These are phyloP conservation scores for Didymella segeticola DNA, from an alignment of 2,329 filamentous ascomycete genomes.

Conservation along the genomic window DNA sequence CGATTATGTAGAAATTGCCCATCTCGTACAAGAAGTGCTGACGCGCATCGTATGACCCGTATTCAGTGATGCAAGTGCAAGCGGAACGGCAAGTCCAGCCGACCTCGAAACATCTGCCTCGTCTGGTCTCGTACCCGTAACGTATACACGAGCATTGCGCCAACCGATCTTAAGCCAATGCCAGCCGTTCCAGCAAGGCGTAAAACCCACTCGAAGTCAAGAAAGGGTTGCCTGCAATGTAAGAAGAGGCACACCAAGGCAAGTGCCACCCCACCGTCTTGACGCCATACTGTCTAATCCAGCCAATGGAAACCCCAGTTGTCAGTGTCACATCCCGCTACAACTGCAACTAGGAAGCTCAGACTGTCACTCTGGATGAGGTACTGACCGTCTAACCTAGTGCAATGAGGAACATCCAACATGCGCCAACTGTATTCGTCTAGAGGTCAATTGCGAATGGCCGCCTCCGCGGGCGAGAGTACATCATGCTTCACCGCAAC, in stretches of 20 bases:
- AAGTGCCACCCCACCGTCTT: constrained; percentile 5
- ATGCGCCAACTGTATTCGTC: constrained; percentile 39
- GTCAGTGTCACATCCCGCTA: neutral
- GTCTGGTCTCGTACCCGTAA: neutral
- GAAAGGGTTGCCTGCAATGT: constrained; percentile 42
- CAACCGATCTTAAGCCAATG: constrained; percentile 3
- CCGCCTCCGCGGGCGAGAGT: constrained; percentile 15
- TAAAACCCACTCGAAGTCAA: constrained; percentile 43
- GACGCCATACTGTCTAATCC: neutral
- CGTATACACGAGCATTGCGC: neutral
- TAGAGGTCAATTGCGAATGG: constrained; percentile 40
- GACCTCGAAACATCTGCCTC: neutral
- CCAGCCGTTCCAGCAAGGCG: constrained; percentile 25
- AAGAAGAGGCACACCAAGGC: constrained; percentile 45
- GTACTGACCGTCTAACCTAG: constrained; percentile 18
- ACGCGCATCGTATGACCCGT: neutral
- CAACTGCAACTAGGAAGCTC: neutral
- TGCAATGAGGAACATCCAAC: constrained; percentile 42
- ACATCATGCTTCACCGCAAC: neutral
- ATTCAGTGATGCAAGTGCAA: neutral
- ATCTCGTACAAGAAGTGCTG: neutral
- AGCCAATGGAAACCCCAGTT: neutral
- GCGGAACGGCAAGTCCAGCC: neutral
- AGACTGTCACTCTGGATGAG: neutral
- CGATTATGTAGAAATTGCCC: neutral